Base-by-base conservation (phyloP, 768 basidiomycete genomes). In the Steccherinum ochraceum region DNA sequence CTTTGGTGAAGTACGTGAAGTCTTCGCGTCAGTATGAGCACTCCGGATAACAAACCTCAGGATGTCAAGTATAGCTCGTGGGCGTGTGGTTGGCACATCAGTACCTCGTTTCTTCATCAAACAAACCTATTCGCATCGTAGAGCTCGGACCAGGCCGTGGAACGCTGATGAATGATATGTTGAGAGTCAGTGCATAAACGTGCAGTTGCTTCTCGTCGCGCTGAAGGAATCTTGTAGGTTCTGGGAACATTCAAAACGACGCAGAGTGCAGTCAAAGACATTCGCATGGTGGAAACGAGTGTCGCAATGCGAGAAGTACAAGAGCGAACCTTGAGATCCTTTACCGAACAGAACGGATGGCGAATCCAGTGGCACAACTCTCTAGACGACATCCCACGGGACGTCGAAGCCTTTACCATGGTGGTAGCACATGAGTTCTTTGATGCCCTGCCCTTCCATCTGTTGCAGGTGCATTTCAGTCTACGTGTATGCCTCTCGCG, bases 351-450 rank as follows among this genome's bases (percentile, higher is more conserved):
- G 24, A 56, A 58, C 5, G 67, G 69, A 12, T 69, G 75, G 54
- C 47, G 68, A 2, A 50, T 91, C 39, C 60, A 75, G 1, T 97
- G 93, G 93, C 79, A 87, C 57, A 77, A 86, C 49, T 73, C 79
- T 0, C 68, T 96, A 16, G 79, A 86, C 35, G 82, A 91, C 16
- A 68, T 99, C 1, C 67, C 76, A 0, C 67, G 62, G 2, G 70
- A 72, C 53, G 58, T 73, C 16, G 69, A 72, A 10, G 63, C 66
- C 46, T 97, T 84, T 65, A 93, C 93, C 0, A 82, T 96, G 73
- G 65, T 96, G 20, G 70, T 97, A 13, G 96, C 96, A 0, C 94
- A 99, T 66, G 96, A 98, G 62, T 95, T 98, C 69, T 98, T 99
- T 55, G 96, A 98, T 64, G 94, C 94, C 0, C 74, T 99, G 41